Percentiles rank a stretch among this genome's conserved stretches.
These are phyloP conservation scores for Volvox africanus DNA, from an alignment of 139 green algal genomes.

Conservation along the genomic window DNA sequence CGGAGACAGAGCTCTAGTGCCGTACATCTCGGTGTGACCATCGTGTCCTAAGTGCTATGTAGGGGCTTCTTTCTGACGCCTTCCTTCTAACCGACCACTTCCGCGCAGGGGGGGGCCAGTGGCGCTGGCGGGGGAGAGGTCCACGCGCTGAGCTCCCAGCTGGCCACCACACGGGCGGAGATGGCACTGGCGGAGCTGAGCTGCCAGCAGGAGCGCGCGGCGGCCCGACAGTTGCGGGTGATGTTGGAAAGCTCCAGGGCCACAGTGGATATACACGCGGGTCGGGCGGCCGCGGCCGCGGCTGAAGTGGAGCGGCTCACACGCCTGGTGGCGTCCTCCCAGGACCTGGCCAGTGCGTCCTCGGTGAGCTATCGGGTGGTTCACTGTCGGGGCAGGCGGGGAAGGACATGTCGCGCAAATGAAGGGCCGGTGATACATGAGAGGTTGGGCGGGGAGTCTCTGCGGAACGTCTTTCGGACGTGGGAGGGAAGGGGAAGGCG, in stretches of 20 bases:
- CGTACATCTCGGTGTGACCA: no score
- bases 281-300: constrained; percentile 6
- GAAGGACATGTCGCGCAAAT: neutral
- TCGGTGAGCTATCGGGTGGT: neutral
- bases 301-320: constrained; percentile 35
- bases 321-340: constrained; percentile 1
- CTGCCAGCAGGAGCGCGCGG: constrained; percentile 33
- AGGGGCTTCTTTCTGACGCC: no score
- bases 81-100: neutral
- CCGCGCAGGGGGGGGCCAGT: neutral
- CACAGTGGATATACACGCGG: neutral
- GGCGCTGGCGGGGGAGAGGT: neutral
- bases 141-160: neutral
- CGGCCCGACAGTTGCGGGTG: constrained; percentile 33
- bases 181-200: constrained; percentile 20
- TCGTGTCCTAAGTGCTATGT: no score
- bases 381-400: no score
- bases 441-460: neutral
- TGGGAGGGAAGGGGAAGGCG: no score
- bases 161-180: constrained; percentile 1
- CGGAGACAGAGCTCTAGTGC: no score
- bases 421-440: neutral
- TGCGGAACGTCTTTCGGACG: neutral
- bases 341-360: constrained; percentile 24
- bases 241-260: constrained; percentile 31